phyloP scores from a whole-genome alignment of 148 eudicot genomes.

The Amaranthus hypochondriacus region DNA sequence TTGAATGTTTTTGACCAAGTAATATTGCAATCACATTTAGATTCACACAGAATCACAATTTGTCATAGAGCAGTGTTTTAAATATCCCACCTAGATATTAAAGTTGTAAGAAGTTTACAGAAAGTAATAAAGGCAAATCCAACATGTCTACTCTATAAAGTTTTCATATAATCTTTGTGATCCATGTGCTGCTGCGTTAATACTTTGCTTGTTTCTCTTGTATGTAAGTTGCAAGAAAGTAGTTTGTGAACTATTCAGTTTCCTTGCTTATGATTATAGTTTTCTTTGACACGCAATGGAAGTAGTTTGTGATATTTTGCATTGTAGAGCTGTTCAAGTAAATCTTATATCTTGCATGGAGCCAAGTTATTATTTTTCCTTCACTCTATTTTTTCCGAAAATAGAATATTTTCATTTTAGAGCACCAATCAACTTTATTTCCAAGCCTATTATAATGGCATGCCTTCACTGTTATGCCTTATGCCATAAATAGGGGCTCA shows the following conservation, averaged over 20 bases:
- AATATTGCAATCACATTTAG: too few relatives aligned
- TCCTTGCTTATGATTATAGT: background rate
- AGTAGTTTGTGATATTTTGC: background rate
- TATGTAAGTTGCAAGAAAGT: background rate
- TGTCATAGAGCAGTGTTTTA: too few relatives aligned
- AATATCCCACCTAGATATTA: too few relatives aligned
- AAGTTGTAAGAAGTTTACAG: background rate
- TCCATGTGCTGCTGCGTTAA: background rate
- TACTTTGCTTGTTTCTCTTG: background rate
- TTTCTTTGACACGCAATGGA: background rate
- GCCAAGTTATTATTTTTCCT: background rate
- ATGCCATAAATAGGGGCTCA: background rate
- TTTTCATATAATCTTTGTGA: background rate
- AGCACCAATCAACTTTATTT: background rate
- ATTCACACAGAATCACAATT: too few relatives aligned
- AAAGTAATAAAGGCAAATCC: background rate
- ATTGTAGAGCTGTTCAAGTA: background rate
- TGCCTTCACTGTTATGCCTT: background rate
- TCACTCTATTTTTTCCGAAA: background rate
- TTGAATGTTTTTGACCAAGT: too few relatives aligned
- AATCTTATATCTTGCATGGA: background rate
- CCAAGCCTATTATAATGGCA: background rate
- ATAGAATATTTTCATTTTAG: background rate
- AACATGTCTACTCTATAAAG: background rate
- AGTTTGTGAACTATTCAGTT: background rate